phyloP scores from a whole-genome alignment of 345 rosid species.

The Pistacia integerrima region DNA sequence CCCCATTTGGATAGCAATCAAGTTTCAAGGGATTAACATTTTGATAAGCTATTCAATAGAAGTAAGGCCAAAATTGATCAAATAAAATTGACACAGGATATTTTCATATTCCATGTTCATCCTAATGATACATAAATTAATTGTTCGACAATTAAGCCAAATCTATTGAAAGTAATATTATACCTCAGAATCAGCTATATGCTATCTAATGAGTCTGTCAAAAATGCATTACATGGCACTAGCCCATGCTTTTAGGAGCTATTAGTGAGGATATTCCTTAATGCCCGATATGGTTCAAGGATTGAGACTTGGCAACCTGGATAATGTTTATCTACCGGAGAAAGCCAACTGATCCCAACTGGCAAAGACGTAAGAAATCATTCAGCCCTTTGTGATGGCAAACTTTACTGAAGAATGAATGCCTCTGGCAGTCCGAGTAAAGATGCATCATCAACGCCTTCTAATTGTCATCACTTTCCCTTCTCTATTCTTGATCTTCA shows the following conservation, averaged over 20 bases:
- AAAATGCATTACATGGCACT: background rate
- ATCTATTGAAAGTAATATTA: background rate
- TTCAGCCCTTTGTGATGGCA: background rate
- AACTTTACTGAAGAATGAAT: background rate
- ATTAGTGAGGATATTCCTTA: background rate
- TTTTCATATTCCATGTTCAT: background rate
- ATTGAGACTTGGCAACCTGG: background rate
- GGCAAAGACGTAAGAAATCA: background rate
- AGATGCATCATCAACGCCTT: background rate
- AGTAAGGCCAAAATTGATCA: no score
- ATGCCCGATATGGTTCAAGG: background rate
- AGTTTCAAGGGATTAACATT: no score
- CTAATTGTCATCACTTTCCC: conserved; percentile 53
- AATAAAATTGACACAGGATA: no score
- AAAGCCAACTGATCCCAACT: background rate
- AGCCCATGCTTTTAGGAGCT: background rate
- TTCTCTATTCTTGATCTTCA: conserved; percentile 46
- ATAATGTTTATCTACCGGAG: background rate
- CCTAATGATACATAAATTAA: background rate
- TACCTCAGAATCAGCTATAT: background rate
- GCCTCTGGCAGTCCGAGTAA: background rate
- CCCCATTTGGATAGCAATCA: no score
- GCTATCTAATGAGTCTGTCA: background rate
- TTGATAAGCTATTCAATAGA: no score
- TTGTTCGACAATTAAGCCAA: background rate